Conservation (phyloP, 257 asterid genomes). For the Solanum verrucosum region DNA sequence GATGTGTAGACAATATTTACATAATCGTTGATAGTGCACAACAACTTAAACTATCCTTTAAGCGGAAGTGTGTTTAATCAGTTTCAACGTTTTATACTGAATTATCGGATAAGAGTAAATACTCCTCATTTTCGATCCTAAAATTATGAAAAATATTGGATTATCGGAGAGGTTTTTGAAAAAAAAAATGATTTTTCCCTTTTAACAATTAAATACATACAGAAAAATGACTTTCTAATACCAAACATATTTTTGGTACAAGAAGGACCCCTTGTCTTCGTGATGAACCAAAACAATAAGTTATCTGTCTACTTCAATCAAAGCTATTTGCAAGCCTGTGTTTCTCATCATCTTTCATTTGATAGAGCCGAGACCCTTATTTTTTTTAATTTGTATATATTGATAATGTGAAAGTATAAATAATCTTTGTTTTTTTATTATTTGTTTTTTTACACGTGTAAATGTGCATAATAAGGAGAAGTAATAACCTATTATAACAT, state of each 20-base stretch:
- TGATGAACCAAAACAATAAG: conserved; percentile 28
- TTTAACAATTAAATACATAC: neutral
- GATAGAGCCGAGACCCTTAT: conserved; percentile 5
- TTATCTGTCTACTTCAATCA: conserved; percentile 45
- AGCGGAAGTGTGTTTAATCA: neutral
- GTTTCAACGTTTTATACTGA: neutral
- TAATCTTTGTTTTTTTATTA: neutral
- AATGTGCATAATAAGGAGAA: neutral
- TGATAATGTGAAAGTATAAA: neutral
- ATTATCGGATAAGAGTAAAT: neutral
- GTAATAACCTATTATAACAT: neutral
- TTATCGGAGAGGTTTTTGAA: neutral
- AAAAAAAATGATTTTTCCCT: neutral
- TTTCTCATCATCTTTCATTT: conserved; percentile 18
- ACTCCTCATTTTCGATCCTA: fast-evolving
- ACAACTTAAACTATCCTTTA: conserved; percentile 1
- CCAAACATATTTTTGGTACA: neutral
- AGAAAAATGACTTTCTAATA: neutral
- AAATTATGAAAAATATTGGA: neutral
- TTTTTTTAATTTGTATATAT: neutral
- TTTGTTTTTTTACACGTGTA: neutral
- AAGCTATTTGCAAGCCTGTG: conserved; percentile 29
- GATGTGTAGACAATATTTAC: neutral
- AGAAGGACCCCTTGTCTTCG: conserved; percentile 12
- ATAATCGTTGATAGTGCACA: neutral